Evolutionary conservation across 768 basidiomycete species (phyloP).

Genomic region (Lentinula sp.): DNA sequence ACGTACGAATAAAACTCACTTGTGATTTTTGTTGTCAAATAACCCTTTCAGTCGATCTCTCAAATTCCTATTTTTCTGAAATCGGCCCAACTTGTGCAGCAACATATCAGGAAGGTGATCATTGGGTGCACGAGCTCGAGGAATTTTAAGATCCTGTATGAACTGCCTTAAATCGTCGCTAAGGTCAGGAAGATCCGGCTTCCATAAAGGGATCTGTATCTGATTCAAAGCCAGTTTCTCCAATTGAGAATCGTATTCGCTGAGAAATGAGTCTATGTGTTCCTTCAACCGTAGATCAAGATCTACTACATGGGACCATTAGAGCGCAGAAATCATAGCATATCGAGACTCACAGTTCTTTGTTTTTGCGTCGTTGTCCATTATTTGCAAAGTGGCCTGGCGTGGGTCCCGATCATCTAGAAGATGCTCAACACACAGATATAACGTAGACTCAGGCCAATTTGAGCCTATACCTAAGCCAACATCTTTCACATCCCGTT

Average conservation of each 20-base stretch:
- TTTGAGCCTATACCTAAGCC: too few species aligned
- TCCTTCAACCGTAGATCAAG: too few species aligned
- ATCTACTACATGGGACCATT: too few species aligned
- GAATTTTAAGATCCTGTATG: not conserved
- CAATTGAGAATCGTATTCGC: not conserved
- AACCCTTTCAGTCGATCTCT: not conserved
- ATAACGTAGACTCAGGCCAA: too few species aligned
- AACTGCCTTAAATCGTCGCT: not conserved
- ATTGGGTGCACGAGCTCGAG: not conserved
- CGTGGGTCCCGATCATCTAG: too few species aligned
- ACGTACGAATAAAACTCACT: not conserved
- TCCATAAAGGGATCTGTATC: not conserved
- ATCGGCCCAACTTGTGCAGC: not conserved
- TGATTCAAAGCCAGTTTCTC: not conserved
- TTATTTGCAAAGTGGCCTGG: too few species aligned
- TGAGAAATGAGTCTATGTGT: too few species aligned
- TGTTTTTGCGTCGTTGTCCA: too few species aligned
- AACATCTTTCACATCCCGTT: too few species aligned
- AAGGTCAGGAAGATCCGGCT: not conserved
- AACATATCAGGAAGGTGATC: not conserved
- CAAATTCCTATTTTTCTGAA: not conserved
- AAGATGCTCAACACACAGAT: too few species aligned
- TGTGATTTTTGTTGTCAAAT: not conserved
- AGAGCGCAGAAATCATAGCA: too few species aligned
- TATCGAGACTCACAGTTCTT: too few species aligned